Evolutionary conservation across 2,329 filamentous ascomycete species (phyloP), one percentile per base, ranked within the genome.

Genomic region (Penicillium sclerotiorum): DNA sequence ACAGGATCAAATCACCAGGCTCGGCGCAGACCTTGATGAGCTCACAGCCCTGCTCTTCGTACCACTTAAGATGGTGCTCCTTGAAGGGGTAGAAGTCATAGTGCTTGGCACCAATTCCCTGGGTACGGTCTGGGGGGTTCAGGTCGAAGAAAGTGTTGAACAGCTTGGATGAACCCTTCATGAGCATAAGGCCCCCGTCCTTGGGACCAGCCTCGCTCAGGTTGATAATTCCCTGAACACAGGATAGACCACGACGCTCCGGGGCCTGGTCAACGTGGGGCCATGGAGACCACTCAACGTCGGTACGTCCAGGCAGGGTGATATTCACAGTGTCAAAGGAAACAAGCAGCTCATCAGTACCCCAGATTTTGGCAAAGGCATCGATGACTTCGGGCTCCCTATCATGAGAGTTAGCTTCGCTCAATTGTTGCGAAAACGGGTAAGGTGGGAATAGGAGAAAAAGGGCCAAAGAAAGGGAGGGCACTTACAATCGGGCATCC

Each of bases 321-420:
- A 49, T 32, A 13, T 49, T 49, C 13, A 49, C 8, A 32, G 27
- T 39, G 13, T 49, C 47, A 20, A 44, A 49, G n/a, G 27, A 36
- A n/a, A 39, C 39, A 2, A 39, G 13, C 3, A 49, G 25, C 8
- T 49, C 47, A 8, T 49, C 18, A 4, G 47, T 49, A 8, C 39
- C 40, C 47, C 47, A 49, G 8, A 49, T 12, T 25, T 44, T 22
- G 13, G 33, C 8, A 13, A 49, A 49, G 1, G 47, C 21, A 1
- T 62, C 64, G 12, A 77, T 62, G 0, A 78, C 71, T 4, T 72
- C 74, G n/a, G 72, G 74, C 59, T 78, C 76, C 4, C 64, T 63
- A 20, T 11, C 12, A 32, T 6, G 4, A 32, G 11, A 32, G 28
- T 32, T 32, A 32, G 28, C 28, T 4, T 32, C 25, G 11, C n/a